phyloP scores from a whole-genome alignment of 148 eudicot genomes.

The Cornus suecica region DNA sequence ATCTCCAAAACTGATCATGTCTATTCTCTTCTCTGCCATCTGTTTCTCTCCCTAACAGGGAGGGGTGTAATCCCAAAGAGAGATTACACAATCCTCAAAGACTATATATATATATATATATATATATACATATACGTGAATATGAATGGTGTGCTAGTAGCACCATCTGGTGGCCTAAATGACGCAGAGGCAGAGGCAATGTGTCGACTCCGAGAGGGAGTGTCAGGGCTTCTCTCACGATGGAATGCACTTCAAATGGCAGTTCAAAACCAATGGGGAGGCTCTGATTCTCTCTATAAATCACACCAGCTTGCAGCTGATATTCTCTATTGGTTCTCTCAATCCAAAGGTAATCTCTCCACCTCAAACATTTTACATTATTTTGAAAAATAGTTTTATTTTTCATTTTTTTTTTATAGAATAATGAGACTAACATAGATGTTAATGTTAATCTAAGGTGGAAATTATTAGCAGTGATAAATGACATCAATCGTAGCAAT shows the following conservation, averaged over 20 bases:
- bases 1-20: neutral
- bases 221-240: conserved; percentile 26
- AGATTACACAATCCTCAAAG: neutral
- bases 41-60: neutral
- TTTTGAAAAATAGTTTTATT: neutral
- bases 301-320: conserved; percentile 44
- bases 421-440: too few relatives aligned
- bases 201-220: conserved; percentile 19
- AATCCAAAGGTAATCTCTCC: conserved; percentile 34
- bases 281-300: conserved; percentile 47
- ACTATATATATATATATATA: too few relatives aligned
- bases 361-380: neutral
- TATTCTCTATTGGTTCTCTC: conserved; percentile 44
- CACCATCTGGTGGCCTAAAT: neutral
- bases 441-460: neutral
- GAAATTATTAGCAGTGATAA: neutral
- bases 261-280: conserved; percentile 59
- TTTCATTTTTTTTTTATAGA: too few relatives aligned
- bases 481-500: too few relatives aligned
- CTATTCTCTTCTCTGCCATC: neutral
- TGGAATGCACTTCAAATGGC: conserved; percentile 69
- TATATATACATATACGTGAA: neutral
- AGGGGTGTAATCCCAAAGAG: neutral
- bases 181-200: neutral
- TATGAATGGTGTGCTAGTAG: neutral